Evolutionary conservation across 164 flowering plant species (phyloP).

Genomic region (Echeveria elegans): DNA sequence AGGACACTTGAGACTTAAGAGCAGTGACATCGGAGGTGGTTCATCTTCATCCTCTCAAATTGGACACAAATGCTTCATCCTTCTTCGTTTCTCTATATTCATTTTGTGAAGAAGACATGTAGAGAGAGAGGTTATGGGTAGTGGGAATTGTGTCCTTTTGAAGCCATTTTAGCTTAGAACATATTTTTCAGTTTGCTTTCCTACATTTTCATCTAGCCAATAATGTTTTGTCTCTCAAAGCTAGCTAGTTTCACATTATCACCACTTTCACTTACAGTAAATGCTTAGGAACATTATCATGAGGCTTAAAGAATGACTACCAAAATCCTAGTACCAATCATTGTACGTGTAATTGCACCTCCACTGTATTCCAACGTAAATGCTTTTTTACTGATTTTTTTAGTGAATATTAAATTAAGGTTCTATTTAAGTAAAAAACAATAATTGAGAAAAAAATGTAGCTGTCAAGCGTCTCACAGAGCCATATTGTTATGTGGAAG

Average conservation of each 20-base stretch:
- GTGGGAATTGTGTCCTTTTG: not conserved
- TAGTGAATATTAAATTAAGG: too few relatives aligned
- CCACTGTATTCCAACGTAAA: not conserved
- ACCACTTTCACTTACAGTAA: constrained; percentile 1
- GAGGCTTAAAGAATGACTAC: not conserved
- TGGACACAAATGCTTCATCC: constrained; percentile 6
- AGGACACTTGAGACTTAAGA: not conserved
- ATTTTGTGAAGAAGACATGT: not conserved
- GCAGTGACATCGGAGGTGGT: not conserved
- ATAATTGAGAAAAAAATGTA: too few relatives aligned
- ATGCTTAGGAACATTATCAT: constrained; percentile 1
- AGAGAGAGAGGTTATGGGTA: not conserved
- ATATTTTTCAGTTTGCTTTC: not conserved
- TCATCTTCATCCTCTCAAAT: constrained; percentile 1
- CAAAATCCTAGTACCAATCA: too few relatives aligned
- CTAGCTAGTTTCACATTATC: not conserved
- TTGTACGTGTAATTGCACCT: not conserved
- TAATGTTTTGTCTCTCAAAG: not conserved
- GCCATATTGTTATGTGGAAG: too few relatives aligned
- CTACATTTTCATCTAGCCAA: not conserved
- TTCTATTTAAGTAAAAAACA: too few relatives aligned
- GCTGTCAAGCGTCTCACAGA: too few relatives aligned
- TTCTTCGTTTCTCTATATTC: not conserved
- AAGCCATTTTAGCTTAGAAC: not conserved
- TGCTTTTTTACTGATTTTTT: too few relatives aligned